Base-by-base conservation (phyloP, 2,329 filamentous ascomycete species). In the Calonectria pauciramosa region DNA sequence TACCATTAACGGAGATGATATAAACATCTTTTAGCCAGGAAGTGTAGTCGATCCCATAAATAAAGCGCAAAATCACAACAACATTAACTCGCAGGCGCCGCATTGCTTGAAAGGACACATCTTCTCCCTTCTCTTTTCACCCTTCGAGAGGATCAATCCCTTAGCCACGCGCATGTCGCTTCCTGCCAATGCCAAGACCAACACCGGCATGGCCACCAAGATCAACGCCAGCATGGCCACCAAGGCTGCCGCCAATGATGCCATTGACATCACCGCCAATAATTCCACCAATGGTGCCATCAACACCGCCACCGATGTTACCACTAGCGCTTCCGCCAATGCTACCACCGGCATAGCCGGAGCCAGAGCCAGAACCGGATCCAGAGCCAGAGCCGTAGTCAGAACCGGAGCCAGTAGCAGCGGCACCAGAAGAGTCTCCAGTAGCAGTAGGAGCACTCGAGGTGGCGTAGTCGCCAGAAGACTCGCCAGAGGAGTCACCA, bases 1-100 rank as follows among this genome's bases (percentile, higher is more conserved):
- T 72, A 56, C 44, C 32, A 72, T 72, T 72, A 72, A 63, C 36
- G 47, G n/a, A 64, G 38, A 52, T 51, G 65, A 56, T 68, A 26
- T 68, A 56, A 26, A 52, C 54, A 49, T 66, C 49, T 63, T 63
- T 41, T 66, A 51, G 30, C 38, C 51, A 73, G 59, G 52, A 63
- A 30, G 44, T 47, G 41, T 38, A 32, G 34, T 38, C 36, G 28
- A 30, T 60, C 60, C 60, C 51, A 41, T 20, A 69, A 60, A 63
- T 72, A 69, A 68, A 73, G 59, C 59, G 47, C n/a, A 49, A 73
- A 69, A 70, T 38, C 26, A 54, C 67, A 51, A 59, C 23, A 30
- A 52, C 44, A 54, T 64, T 54, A 70, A 63, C 20, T 59, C 41
- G 26, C 65, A 56, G 28, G 49, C 65, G 49, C 65, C 47, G 51